A percentile compares a stretch with the other conserved stretches of the same genome.
Conservation (phyloP, 169 alveolate species). For the Plasmodium berghei region DNA sequence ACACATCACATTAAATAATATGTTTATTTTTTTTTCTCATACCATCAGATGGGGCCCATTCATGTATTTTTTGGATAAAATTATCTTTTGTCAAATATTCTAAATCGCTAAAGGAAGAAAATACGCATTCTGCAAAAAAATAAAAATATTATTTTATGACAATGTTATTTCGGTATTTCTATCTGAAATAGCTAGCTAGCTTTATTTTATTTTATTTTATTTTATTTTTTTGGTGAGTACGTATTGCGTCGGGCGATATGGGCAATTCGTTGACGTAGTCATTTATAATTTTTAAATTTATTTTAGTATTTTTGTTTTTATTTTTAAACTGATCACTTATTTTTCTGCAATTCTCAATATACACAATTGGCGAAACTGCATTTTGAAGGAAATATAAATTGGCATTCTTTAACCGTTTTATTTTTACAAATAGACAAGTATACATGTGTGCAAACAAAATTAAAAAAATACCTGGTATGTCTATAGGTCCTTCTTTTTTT, state of each 20-base stretch:
- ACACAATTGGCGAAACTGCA: conserved; percentile 62
- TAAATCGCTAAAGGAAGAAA: conserved; percentile 64
- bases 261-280: conserved; percentile 57
- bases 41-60: conserved; percentile 79
- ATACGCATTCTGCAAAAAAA: conserved; percentile 44
- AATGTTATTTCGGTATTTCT: background rate
- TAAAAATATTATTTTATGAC: background rate
- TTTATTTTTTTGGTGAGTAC: conserved; percentile 12
- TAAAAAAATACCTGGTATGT: conserved; percentile 37
- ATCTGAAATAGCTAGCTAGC: background rate
- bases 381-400: background rate
- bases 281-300: conserved; percentile 64
- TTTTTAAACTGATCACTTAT: conserved; percentile 41
- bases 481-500: conserved; percentile 64
- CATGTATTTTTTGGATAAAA: conserved; percentile 60
- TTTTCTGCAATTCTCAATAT: conserved; percentile 72
- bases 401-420: too few relatives aligned
- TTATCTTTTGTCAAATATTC: conserved; percentile 54
- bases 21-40: background rate
- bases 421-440: too few relatives aligned
- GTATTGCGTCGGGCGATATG: conserved; percentile 66
- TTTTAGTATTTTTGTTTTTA: conserved; percentile 49
- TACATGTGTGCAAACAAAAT: too few relatives aligned
- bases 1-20: too few relatives aligned
- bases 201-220: conserved; percentile 9